A percentile compares a stretch with the other conserved stretches of the same genome.
These are phyloP conservation scores for Gracilaria gracilis DNA, from an alignment of 23 red algal species.

Conservation along the genomic window DNA sequence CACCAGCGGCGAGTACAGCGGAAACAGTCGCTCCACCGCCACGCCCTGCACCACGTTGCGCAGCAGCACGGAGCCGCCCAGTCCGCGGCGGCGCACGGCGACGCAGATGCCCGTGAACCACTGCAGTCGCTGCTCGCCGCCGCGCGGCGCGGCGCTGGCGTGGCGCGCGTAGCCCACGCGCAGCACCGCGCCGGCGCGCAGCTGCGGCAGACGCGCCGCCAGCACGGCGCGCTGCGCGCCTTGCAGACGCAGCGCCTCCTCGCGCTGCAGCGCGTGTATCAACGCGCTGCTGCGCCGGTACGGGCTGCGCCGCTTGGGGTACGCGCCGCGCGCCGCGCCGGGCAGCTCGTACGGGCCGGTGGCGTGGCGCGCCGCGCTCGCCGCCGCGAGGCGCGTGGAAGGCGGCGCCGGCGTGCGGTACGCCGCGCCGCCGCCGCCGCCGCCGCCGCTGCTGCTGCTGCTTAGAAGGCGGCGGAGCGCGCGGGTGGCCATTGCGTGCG, in stretches of 20 bases:
- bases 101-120: slow-evolving; percentile 74
- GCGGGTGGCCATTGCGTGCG: neutral
- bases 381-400: neutral
- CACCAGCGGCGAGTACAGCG: slow-evolving; percentile 67
- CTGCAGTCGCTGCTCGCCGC: neutral
- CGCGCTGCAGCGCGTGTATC: slow-evolving; percentile 43
- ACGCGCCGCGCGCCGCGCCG: neutral
- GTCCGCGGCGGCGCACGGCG: slow-evolving; percentile 25
- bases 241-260: slow-evolving; percentile 59
- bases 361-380: neutral
- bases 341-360: slow-evolving; percentile 39
- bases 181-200: slow-evolving; percentile 32
- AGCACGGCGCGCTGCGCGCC: slow-evolving; percentile 29
- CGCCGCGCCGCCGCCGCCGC: neutral
- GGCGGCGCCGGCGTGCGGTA: neutral
- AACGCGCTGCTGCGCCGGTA: slow-evolving; percentile 54
- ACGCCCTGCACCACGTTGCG: slow-evolving; percentile 85
- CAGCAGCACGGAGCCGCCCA: slow-evolving; percentile 62
- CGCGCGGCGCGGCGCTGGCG: neutral
- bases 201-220: neutral
- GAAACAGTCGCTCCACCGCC: slow-evolving; percentile 75
- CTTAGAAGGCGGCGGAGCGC: neutral
- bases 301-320: slow-evolving; percentile 62
- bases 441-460: neutral
- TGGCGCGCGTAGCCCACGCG: slow-evolving; percentile 39